Conservation (phyloP, 768 basidiomycete genomes). For the Russula abietina region DNA sequence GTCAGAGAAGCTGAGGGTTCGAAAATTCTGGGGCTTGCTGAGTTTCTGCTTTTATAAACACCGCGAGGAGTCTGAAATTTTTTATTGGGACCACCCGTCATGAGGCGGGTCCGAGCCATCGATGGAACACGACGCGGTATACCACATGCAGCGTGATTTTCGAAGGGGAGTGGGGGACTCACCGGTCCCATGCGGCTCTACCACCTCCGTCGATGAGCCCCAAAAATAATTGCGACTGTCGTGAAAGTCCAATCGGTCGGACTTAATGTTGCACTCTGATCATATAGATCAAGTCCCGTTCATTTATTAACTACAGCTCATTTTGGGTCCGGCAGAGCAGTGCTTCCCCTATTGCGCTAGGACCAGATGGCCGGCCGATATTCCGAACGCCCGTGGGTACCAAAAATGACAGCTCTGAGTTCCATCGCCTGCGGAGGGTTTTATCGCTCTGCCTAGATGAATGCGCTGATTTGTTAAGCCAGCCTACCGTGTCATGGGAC, state of each 20-base stretch:
- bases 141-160: slow-evolving; percentile 8
- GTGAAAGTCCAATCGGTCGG: slow-evolving; percentile 8
- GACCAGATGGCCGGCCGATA: slow-evolving; percentile 1
- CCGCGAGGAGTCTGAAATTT: slow-evolving; percentile 19
- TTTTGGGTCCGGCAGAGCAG: not conserved
- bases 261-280: not conserved
- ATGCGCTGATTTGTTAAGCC: slow-evolving; percentile 15
- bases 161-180: slow-evolving; percentile 9
- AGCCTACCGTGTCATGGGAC: slow-evolving; percentile 2
- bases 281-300: not conserved
- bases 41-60: slow-evolving; percentile 18
- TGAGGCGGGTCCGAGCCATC: slow-evolving; percentile 18
- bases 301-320: slow-evolving; percentile 4
- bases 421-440: not conserved
- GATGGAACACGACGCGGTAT: slow-evolving; percentile 10
- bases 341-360: not conserved
- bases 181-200: slow-evolving; percentile 12
- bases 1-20: slow-evolving; percentile 10
- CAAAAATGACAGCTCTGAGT: not conserved
- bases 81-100: not conserved
- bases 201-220: slow-evolving; percentile 11
- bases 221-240: not conserved
- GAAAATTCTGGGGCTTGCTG: slow-evolving; percentile 15
- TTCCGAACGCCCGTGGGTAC: not conserved
- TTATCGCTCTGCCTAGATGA: not conserved